Conservation (phyloP, 371 early-diverging fungal species). For the Massospora cicadina region DNA sequence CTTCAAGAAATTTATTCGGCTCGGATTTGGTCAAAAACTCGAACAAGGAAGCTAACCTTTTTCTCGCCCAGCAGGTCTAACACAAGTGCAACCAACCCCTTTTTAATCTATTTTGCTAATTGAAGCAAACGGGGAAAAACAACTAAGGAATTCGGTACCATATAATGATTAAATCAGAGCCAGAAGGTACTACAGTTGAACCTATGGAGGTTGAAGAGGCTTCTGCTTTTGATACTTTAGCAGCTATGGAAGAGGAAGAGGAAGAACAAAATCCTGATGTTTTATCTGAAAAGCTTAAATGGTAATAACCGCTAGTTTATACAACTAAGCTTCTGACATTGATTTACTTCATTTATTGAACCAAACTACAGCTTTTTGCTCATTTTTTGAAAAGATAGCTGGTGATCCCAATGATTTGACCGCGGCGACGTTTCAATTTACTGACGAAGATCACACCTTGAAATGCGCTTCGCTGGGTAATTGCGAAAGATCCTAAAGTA, state of each 20-base stretch:
- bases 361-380: too few species aligned
- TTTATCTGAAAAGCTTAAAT: background rate
- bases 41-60: too few species aligned
- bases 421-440: slow-evolving; percentile 67
- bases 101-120: too few species aligned
- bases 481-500: slow-evolving; percentile 87
- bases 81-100: too few species aligned
- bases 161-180: background rate
- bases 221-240: background rate
- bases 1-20: too few species aligned
- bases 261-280: background rate
- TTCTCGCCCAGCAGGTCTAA: too few species aligned
- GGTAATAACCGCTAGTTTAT: background rate
- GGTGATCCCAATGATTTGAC: slow-evolving; percentile 29
- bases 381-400: background rate
- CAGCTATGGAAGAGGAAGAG: background rate
- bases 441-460: slow-evolving; percentile 95
- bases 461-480: slow-evolving; percentile 76
- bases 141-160: too few species aligned
- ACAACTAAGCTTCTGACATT: background rate
- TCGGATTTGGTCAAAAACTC: too few species aligned
- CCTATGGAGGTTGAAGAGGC: background rate
- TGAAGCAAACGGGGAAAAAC: too few species aligned
- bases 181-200: background rate
- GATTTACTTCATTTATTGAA: background rate